Percentiles rank a stretch among this genome's conserved stretches.
phyloP scores from a whole-genome alignment of 257 asterid genomes.

The Plantago elongata region DNA sequence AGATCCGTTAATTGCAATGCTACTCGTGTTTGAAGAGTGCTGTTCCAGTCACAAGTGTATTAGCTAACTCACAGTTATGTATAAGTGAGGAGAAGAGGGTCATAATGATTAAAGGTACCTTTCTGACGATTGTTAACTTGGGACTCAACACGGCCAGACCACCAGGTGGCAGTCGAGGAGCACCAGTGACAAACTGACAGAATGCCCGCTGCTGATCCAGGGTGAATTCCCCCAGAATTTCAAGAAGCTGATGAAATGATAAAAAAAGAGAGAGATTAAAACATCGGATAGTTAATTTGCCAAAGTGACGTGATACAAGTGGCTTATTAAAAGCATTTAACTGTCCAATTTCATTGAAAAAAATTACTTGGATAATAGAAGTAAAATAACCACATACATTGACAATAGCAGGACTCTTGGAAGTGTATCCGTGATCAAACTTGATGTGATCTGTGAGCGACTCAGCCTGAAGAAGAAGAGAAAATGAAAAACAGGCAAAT shows the following conservation, averaged over 20 bases:
- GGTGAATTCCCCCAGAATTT: slow-evolving; percentile 88
- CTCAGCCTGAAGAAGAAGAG: slow-evolving; percentile 56
- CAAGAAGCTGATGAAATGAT: slow-evolving; percentile 59
- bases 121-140: slow-evolving; percentile 93
- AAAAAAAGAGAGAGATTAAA: background rate
- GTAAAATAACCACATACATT: slow-evolving; percentile 36
- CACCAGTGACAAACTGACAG: slow-evolving; percentile 98
- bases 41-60: slow-evolving; percentile 25
- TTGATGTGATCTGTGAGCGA: slow-evolving; percentile 84
- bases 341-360: background rate
- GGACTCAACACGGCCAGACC: slow-evolving; percentile 92
- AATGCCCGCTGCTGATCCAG: slow-evolving; percentile 90
- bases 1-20: slow-evolving; percentile 40
- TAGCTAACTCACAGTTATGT: background rate
- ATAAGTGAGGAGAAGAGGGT: background rate
- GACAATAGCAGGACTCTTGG: slow-evolving; percentile 83
- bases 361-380: slow-evolving; percentile 14
- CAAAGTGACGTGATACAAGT: background rate
- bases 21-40: slow-evolving; percentile 69
- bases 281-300: background rate
- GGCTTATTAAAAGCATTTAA: background rate
- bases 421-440: slow-evolving; percentile 96
- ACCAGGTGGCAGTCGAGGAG: slow-evolving; percentile 96
- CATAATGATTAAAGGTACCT: slow-evolving; percentile 41
- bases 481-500: slow-evolving; percentile 18